Percentiles rank a stretch among this genome's conserved stretches.
phyloP scores from a whole-genome alignment of 805 yeast species.

The Sugiyamaella chiloensis region DNA sequence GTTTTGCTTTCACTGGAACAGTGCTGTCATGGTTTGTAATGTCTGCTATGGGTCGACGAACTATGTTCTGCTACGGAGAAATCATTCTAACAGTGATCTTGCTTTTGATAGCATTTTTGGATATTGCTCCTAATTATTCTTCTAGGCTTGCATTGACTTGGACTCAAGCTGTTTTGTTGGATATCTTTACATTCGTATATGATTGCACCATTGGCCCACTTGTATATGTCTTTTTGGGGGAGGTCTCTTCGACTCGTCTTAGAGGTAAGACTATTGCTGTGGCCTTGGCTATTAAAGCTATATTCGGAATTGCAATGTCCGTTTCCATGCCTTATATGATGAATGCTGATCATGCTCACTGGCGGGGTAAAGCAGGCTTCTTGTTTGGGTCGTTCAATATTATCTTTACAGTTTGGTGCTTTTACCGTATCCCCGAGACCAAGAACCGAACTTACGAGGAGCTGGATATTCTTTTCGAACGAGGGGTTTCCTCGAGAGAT shows the following conservation, averaged over 20 bases:
- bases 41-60: conserved; percentile 2
- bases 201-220: conserved; percentile 42
- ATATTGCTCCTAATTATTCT: conserved; percentile 24
- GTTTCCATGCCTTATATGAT: conserved; percentile 15
- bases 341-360: conserved; percentile 18
- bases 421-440: conserved; percentile 23
- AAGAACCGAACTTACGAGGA: conserved; percentile 37
- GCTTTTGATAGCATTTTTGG: conserved; percentile 14
- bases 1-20: conserved; percentile 40
- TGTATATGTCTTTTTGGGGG: conserved; percentile 40
- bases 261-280: conserved; percentile 38
- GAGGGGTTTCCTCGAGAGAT: conserved; percentile 65
- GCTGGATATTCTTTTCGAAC: conserved; percentile 43
- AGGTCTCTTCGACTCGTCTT: conserved; percentile 40
- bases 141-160: conserved; percentile 2
- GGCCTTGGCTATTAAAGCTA: conserved; percentile 2
- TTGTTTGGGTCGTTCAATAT: conserved; percentile 23
- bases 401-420: conserved; percentile 46
- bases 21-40: conserved; percentile 2
- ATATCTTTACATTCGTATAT: conserved; percentile 28
- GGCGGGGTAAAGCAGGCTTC: conserved; percentile 18
- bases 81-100: conserved; percentile 10
- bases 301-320: conserved; percentile 7
- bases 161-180: conserved; percentile 12
- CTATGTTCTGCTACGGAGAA: conserved; percentile 7